Conservation (phyloP, 192 early-diverging fungal species). For the Backusella mclennaniae region DNA sequence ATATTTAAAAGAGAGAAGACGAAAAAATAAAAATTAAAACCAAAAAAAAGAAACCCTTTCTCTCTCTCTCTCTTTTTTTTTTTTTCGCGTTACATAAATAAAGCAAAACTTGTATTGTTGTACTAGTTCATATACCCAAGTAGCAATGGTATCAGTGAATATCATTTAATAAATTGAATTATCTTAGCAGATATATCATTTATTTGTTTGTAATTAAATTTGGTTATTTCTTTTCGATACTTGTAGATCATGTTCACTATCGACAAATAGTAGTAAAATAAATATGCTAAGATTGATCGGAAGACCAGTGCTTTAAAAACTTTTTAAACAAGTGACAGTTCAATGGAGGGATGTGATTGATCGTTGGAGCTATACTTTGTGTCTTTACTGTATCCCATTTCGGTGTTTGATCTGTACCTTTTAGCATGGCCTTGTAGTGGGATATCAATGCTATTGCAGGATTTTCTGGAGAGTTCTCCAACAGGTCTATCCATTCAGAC, state of each 20-base stretch:
- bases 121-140: too few relatives aligned
- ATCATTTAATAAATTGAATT: too few relatives aligned
- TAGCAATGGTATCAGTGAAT: too few relatives aligned
- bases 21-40: background rate
- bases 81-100: background rate
- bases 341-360: background rate
- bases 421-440: slow-evolving; percentile 6
- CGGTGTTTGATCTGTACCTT: background rate
- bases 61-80: background rate
- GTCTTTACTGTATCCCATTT: slow-evolving; percentile 22
- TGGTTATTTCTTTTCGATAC: too few relatives aligned
- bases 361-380: background rate
- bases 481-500: slow-evolving; percentile 13
- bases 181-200: too few relatives aligned
- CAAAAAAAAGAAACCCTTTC: background rate
- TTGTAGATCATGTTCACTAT: too few relatives aligned
- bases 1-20: background rate
- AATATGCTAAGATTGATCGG: too few relatives aligned
- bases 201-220: too few relatives aligned
- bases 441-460: slow-evolving; percentile 25
- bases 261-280: too few relatives aligned
- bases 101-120: background rate
- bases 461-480: slow-evolving; percentile 20
- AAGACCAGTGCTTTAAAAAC: slow-evolving; percentile 5
- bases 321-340: background rate